These are phyloP conservation scores for Dictyostelium intermedium DNA, from an alignment of 78 protist species.

Conservation along the genomic window DNA sequence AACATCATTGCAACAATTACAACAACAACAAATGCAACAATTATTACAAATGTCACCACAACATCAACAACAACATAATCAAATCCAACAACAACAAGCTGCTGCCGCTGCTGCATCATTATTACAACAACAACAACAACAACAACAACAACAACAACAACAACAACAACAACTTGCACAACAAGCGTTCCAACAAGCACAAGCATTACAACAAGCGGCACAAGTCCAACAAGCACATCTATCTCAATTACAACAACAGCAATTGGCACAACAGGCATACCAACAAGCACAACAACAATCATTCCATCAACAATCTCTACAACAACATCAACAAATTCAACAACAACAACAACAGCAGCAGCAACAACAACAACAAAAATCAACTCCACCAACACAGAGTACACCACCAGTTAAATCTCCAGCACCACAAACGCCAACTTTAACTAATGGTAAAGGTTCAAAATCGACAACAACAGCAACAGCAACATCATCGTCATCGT, in stretches of 20 bases:
- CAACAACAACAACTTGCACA: neutral
- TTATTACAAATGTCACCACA: neutral
- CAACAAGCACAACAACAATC: neutral
- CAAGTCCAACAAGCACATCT: constrained; percentile 1
- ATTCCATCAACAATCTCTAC: neutral
- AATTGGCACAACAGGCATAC: neutral
- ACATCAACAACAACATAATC: neutral
- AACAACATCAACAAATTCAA: neutral
- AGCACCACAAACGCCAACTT: neutral
- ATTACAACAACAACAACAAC: neutral
- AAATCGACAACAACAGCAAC: neutral
- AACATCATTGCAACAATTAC: neutral
- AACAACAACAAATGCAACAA: constrained; percentile 19
- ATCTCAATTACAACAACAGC: neutral
- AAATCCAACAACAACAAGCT: neutral
- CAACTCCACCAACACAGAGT: neutral
- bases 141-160: neutral
- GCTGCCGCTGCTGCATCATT: neutral
- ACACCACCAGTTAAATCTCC: neutral
- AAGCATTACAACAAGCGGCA: neutral
- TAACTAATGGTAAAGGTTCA: neutral
- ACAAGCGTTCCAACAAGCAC: neutral
- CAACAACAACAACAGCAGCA: neutral
- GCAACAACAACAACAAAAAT: neutral
- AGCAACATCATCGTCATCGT: neutral